Percentiles rank a stretch among this genome's conserved stretches.
Conservation (phyloP, 2,329 filamentous ascomycete species). For the Colletotrichum horii region DNA sequence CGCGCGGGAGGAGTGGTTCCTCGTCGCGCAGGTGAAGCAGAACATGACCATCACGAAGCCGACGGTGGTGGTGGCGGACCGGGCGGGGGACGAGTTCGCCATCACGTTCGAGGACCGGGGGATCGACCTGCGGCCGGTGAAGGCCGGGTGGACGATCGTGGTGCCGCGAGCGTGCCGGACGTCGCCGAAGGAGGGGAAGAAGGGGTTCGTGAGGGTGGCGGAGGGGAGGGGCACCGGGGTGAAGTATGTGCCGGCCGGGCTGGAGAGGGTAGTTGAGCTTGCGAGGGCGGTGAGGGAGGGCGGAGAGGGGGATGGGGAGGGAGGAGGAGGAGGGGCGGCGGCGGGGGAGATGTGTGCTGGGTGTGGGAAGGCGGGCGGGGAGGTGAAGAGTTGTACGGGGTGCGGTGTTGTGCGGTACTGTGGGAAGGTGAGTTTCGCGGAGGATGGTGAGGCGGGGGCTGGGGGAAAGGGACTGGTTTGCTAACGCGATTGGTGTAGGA, state of each 20-base stretch:
- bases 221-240: constrained; percentile 36
- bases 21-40: constrained; percentile 51
- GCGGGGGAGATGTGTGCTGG: constrained; percentile 27
- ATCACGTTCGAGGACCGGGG: constrained; percentile 48
- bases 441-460: neutral
- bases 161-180: constrained; percentile 39
- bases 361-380: constrained; percentile 32
- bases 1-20: constrained; percentile 31
- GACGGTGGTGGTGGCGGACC: constrained; percentile 50
- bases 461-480: neutral
- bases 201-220: constrained; percentile 43
- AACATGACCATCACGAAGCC: constrained; percentile 55
- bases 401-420: constrained; percentile 51
- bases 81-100: constrained; percentile 43
- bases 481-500: constrained; percentile 30
- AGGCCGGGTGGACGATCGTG: constrained; percentile 43
- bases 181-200: constrained; percentile 40
- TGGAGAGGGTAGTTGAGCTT: constrained; percentile 31
- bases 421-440: constrained; percentile 43
- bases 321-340: neutral
- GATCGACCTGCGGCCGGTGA: constrained; percentile 40
- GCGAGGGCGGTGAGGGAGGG: constrained; percentile 26
- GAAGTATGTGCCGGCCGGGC: constrained; percentile 29
- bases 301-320: neutral
- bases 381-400: constrained; percentile 45